A percentile compares a stretch with the other conserved stretches of the same genome.
Conservation (phyloP, 2,329 filamentous ascomycete genomes). For the Juglanconis sp. region DNA sequence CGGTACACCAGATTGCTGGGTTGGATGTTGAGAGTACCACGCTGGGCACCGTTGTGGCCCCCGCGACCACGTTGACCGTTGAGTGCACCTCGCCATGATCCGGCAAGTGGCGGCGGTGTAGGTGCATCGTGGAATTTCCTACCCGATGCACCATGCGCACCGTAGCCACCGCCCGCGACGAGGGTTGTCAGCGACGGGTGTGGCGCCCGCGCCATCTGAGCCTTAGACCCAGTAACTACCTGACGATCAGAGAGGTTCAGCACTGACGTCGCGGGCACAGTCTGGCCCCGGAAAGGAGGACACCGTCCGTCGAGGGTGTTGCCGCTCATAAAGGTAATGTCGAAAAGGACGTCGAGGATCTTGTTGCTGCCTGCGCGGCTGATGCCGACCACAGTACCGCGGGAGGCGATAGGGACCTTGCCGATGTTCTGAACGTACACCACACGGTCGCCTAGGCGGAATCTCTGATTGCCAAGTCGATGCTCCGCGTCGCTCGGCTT, state of each 20-base stretch:
- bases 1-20: constrained; percentile 55
- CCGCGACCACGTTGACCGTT: constrained; percentile 43
- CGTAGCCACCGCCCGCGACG: constrained; percentile 42
- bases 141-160: constrained; percentile 45
- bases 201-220: constrained; percentile 51
- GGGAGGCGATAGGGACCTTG: constrained; percentile 87
- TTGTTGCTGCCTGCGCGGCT: constrained; percentile 81
- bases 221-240: constrained; percentile 66
- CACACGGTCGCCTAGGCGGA: constrained; percentile 82
- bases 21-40: constrained; percentile 36
- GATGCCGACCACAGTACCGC: constrained; percentile 91
- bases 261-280: constrained; percentile 81
- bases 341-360: constrained; percentile 89
- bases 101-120: constrained; percentile 52
- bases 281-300: constrained; percentile 89
- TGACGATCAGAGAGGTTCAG: constrained; percentile 84
- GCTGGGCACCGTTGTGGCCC: constrained; percentile 25
- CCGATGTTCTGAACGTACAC: constrained; percentile 91
- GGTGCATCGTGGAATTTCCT: constrained; percentile 60
- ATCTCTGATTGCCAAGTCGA: constrained; percentile 79
- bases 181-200: constrained; percentile 47
- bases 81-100: constrained; percentile 56
- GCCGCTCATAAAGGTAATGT: constrained; percentile 94
- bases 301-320: constrained; percentile 88
- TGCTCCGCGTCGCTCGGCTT: constrained; percentile 97